A percentile compares a stretch with the other conserved stretches of the same genome.
Conservation (phyloP, 1,284 basidiomycete genomes). For the Trichosporon coremiiforme region DNA sequence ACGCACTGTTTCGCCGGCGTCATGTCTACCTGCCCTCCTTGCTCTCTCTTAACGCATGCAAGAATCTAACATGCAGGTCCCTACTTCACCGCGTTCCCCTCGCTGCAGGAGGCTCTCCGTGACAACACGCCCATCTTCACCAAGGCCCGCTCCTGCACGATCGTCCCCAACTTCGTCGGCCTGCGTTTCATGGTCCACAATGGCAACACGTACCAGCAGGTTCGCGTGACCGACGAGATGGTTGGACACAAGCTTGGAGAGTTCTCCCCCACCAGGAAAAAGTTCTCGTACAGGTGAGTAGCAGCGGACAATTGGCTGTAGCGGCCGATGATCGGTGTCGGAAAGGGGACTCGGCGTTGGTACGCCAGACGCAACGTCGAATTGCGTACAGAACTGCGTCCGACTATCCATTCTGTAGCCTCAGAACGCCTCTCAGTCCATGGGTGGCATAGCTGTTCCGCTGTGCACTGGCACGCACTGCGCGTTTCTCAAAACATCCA, state of each 20-base stretch:
- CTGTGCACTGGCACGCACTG: too few species aligned
- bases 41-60: conserved; percentile 6
- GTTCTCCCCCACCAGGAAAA: conserved; percentile 82
- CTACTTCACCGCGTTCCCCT: conserved; percentile 92
- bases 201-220: conserved; percentile 84
- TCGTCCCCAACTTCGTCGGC: conserved; percentile 92
- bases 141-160: conserved; percentile 84
- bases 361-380: too few species aligned
- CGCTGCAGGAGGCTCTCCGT: conserved; percentile 77
- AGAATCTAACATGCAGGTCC: conserved; percentile 65
- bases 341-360: too few species aligned
- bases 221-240: conserved; percentile 92
- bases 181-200: conserved; percentile 91
- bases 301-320: too few species aligned
- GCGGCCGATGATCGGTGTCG: too few species aligned
- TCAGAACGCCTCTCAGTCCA: too few species aligned
- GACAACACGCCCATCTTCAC: conserved; percentile 87
- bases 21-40: background rate
- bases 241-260: conserved; percentile 97
- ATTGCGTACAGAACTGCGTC: too few species aligned
- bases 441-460: too few species aligned
- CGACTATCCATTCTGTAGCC: too few species aligned
- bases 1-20: too few species aligned
- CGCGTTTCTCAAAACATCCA: too few species aligned
- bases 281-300: conserved; percentile 58